phyloP scores from a whole-genome alignment of 169 alveolate species.

The Eimeria acervulina region DNA sequence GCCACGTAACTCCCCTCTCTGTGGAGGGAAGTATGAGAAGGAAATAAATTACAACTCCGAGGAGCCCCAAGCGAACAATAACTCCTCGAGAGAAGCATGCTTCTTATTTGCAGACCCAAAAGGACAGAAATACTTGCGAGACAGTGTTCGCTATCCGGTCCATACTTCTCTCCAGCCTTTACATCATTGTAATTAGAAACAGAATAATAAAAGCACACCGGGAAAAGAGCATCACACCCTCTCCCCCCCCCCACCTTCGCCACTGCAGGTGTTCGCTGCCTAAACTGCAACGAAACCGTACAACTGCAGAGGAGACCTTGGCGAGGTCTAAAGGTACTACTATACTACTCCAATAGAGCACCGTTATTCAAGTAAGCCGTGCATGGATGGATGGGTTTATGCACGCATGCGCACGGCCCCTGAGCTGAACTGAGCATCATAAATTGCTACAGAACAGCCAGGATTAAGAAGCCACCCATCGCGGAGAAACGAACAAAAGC shows the following conservation, averaged over 20 bases:
- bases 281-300: neutral
- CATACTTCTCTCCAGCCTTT: conserved; percentile 18
- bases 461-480: neutral
- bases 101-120: neutral
- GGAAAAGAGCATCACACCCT: neutral
- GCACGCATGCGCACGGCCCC: neutral
- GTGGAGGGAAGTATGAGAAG: neutral
- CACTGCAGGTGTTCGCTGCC: neutral
- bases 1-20: neutral
- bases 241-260: neutral
- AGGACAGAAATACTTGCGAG: neutral
- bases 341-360: too few relatives aligned
- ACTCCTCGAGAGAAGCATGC: neutral
- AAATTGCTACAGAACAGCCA: neutral
- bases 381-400: neutral
- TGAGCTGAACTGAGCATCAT: neutral
- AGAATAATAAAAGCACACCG: neutral
- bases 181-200: neutral
- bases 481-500: neutral
- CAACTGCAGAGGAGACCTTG: conserved; percentile 1
- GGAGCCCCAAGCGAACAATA: neutral
- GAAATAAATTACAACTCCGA: neutral
- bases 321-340: conserved; percentile 7
- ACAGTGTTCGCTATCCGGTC: neutral
- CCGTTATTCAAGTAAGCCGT: neutral